A percentile compares a stretch with the other conserved stretches of the same genome.
phyloP scores from a whole-genome alignment of 2,329 filamentous ascomycete genomes.

The Scorias spongiosa region DNA sequence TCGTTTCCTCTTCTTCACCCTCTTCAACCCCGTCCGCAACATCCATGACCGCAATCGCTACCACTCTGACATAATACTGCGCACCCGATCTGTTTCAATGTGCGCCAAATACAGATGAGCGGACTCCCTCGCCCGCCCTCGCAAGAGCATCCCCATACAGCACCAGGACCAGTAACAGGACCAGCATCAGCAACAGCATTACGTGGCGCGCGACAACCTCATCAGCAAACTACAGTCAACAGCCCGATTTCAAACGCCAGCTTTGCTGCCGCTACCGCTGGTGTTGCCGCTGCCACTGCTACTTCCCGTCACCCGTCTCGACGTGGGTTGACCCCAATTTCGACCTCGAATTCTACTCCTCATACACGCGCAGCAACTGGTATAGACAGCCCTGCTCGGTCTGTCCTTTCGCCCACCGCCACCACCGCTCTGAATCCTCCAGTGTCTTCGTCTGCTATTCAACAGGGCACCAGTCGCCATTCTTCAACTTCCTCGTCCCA shows the following conservation, averaged over 20 bases:
- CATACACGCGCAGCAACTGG: constrained; percentile 30
- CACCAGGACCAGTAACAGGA: constrained; percentile 4
- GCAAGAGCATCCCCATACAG: constrained; percentile 8
- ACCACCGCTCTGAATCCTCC: constrained; percentile 39
- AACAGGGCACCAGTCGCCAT: constrained; percentile 34
- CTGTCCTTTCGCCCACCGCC: constrained; percentile 35
- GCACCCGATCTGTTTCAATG: constrained; percentile 11
- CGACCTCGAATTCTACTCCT: constrained; percentile 25
- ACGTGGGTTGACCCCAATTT: constrained; percentile 43
- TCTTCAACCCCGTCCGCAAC: no score
- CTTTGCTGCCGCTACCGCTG: constrained; percentile 26
- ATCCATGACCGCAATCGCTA: no score
- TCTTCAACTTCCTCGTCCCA: constrained; percentile 40
- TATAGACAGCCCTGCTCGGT: constrained; percentile 35
- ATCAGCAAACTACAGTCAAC: no score
- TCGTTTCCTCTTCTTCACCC: no score
- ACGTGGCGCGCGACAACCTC: constrained; percentile 18
- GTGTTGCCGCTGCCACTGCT: not conserved
- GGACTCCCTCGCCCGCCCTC: constrained; percentile 35
- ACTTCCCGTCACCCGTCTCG: constrained; percentile 36
- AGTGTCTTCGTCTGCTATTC: constrained; percentile 33
- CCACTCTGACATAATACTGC: not conserved
- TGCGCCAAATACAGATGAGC: constrained; percentile 33
- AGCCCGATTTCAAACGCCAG: constrained; percentile 31
- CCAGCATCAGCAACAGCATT: constrained; percentile 10